Base-by-base conservation (phyloP, 2,329 filamentous ascomycete species). In the Thyridium curvatum region DNA sequence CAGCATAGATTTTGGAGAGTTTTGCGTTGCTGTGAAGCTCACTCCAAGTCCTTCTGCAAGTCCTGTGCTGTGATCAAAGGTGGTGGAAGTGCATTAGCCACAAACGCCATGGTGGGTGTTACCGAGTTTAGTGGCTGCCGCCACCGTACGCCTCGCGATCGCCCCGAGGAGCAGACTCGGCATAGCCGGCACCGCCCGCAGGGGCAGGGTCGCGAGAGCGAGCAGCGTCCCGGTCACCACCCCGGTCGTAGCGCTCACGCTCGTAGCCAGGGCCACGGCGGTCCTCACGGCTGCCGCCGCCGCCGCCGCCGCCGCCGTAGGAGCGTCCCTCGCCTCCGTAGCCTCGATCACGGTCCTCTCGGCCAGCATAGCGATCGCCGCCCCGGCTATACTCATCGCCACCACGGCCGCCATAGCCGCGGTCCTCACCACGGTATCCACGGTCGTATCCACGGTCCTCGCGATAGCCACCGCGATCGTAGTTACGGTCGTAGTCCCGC, bases 201-300 rank as follows among this genome's bases (percentile, higher is more conserved):
- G 60, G 58, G 30, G 59, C 53, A 29, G 41, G 32, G 12, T 49
- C 48, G 18, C 48, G 48, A 40, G 68, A 66, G 34, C 67, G 64
- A 48, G 55, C 56, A 42, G 59, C 58, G 36, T 61, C 61, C 37
- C 61, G 53, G 38, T 68, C 65, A 46, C 67, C 63, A 46, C 60
- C 55, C 44, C 72, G 68, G 45, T 74, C 72, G 51, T 78, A 75
- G 50, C 81, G 79, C 41, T 81, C 74, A 60, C 65, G 60, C 42
- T 55, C 51, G 33, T 58, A 52, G 12, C 57, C 54, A 14, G 49
- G 17, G 13, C 48, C 54, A 34, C 55, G 53, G 13, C 54, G 51
- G n/a, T 53, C 56, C 31, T 55, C 52, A 41, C 54, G 58, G 40
- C 59, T 57, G 41, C 56, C 54, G 41, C 56, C 58, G 39, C 72